phyloP scores from a whole-genome alignment of 805 yeast genomes.

The Clavispora carvajalis region DNA sequence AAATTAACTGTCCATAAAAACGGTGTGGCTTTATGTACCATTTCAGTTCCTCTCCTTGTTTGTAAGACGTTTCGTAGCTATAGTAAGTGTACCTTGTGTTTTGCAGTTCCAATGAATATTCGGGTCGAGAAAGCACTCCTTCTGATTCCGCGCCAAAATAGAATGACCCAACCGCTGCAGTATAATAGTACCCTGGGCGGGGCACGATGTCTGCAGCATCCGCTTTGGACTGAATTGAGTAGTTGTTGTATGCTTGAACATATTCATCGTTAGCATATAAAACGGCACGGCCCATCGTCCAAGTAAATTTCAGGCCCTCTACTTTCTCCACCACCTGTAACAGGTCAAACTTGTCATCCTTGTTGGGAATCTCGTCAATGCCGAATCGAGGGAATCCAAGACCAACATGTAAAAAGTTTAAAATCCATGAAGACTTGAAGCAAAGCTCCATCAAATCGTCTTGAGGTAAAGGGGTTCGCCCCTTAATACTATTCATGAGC shows the following conservation, averaged over 20 bases:
- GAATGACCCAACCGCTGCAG: slow-evolving; percentile 44
- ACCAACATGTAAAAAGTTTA: slow-evolving; percentile 54
- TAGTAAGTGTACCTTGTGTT: slow-evolving; percentile 17
- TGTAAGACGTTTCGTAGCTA: slow-evolving; percentile 26
- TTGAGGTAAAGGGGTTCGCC: slow-evolving; percentile 28
- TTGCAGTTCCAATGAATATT: slow-evolving; percentile 19
- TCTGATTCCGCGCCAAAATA: slow-evolving; percentile 50
- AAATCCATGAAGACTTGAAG: slow-evolving; percentile 57
- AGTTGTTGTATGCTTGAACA: slow-evolving; percentile 36
- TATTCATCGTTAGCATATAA: slow-evolving; percentile 56
- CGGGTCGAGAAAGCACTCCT: slow-evolving; percentile 40
- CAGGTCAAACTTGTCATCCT: slow-evolving; percentile 23
- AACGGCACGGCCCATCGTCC: slow-evolving; percentile 60
- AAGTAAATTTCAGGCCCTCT: slow-evolving; percentile 42
- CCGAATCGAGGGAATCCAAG: slow-evolving; percentile 54
- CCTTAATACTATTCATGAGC: slow-evolving; percentile 25
- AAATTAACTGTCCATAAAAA: slow-evolving; percentile 33
- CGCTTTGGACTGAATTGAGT: slow-evolving; percentile 12
- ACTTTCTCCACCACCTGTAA: slow-evolving; percentile 41
- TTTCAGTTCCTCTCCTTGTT: slow-evolving; percentile 30
- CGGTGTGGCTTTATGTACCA: slow-evolving; percentile 42
- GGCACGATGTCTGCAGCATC: slow-evolving; percentile 10
- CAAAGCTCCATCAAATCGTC: slow-evolving; percentile 51
- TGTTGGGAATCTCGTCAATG: slow-evolving; percentile 26
- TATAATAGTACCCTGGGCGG: slow-evolving; percentile 45